A percentile compares a stretch with the other conserved stretches of the same genome.
These are phyloP conservation scores for Leishmania guyanensis DNA, from an alignment of 208 protist genomes.

Conservation along the genomic window DNA sequence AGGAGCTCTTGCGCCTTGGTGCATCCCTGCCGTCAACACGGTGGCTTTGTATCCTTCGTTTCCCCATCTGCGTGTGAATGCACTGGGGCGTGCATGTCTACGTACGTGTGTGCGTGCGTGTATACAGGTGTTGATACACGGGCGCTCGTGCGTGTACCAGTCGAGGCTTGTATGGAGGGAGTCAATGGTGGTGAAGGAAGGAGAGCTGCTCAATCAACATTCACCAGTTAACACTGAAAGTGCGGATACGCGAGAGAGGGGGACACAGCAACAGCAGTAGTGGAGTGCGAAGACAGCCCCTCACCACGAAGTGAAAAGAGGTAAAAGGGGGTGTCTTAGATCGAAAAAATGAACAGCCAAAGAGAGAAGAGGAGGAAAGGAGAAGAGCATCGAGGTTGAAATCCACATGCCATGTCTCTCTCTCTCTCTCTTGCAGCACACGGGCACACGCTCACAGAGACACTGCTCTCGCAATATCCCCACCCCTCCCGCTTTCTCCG, in stretches of 20 bases:
- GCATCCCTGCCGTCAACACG: background rate
- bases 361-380: background rate
- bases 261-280: background rate
- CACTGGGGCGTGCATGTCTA: background rate
- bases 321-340: background rate
- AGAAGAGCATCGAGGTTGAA: background rate
- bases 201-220: background rate
- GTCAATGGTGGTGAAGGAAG: background rate
- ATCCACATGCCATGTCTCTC: background rate
- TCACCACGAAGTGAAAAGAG: background rate
- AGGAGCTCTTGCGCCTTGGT: background rate
- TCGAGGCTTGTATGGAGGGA: background rate
- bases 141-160: background rate
- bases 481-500: no score
- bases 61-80: background rate
- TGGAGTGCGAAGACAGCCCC: background rate
- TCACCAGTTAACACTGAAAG: background rate
- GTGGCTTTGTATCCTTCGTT: background rate
- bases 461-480: background rate
- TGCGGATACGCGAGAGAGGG: background rate
- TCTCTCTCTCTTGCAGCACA: background rate
- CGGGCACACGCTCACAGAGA: background rate
- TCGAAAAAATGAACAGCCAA: background rate
- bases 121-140: background rate
- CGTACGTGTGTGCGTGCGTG: background rate